Base-by-base conservation (phyloP, 2,329 filamentous ascomycete genomes). In the Chrysosporium keratinophilum region DNA sequence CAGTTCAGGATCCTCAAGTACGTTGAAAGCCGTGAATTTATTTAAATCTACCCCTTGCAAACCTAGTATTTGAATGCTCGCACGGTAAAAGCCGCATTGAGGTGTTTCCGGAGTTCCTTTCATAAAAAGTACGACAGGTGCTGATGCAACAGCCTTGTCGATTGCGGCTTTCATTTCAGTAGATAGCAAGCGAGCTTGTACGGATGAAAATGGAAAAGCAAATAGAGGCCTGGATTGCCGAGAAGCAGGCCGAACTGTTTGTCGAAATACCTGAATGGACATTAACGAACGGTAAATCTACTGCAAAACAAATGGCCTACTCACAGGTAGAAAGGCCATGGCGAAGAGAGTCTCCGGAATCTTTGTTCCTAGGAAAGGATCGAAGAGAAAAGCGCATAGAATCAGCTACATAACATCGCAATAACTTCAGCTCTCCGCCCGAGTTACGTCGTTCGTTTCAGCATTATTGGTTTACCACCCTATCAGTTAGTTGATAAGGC, bases 1-100 rank as follows among this genome's bases (percentile, higher is more conserved):
- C 67, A 98, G 72, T 67, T 94, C 90, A 3, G 85, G 72, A 69
- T 97, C 90, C 73, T 97, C 93, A 54, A 98, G 73, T 39, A 98
- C 93, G 72, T 98, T 97, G 73, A 95, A 96, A 6, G 93, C 91
- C n/a, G 89, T 87, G 68, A 98, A 98, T 75, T 97, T 97, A 60
- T 80, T 78, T 14, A 93, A 93, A 73, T 97, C 87, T 58, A 98
- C 89, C 59, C 93, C 93, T 74, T 98, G 91, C 64, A 96, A 73
- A 55, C 91, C 88, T 59, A 98, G 78, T 64, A 98, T 90, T 77
- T 97, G 90, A 68, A 98, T 95, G 68, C 81, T 88, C 52, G 91
- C 91, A 63, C 90, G 82, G 56, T 91, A 97, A 78, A 96, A 98
- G 44, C 93, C 93, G 73, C 93, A 98, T 71, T 96, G 90, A 17